A percentile compares a stretch with the other conserved stretches of the same genome.
These are phyloP conservation scores for Mucor irregularis DNA, from an alignment of 371 early-diverging fungal species.

Conservation along the genomic window DNA sequence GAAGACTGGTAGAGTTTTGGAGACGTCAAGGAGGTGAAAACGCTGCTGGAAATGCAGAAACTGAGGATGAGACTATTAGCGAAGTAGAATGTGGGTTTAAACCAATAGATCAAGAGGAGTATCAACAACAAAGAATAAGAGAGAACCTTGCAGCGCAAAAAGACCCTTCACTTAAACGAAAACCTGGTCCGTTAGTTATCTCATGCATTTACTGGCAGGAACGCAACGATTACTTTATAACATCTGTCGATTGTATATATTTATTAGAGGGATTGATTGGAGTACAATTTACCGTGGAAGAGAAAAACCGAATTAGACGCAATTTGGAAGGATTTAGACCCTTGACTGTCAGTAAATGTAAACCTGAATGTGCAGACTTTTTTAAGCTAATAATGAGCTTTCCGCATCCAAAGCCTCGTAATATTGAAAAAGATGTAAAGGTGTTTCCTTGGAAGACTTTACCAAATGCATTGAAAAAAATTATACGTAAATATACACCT, in stretches of 20 bases:
- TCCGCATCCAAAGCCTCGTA: conserved; percentile 79
- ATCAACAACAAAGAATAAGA: conserved; percentile 19
- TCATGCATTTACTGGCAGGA: conserved; percentile 84
- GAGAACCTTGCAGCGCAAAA: conserved; percentile 11
- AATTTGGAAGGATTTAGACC: conserved; percentile 83
- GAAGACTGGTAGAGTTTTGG: conserved; percentile 79
- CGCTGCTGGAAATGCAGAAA: not conserved
- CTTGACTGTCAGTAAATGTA: conserved; percentile 72
- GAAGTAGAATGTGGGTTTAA: conserved; percentile 18
- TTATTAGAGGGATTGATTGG: conserved; percentile 72
- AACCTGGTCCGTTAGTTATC: conserved; percentile 48
- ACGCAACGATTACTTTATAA: conserved; percentile 71
- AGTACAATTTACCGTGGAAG: conserved; percentile 74
- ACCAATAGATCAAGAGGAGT: conserved; percentile 14
- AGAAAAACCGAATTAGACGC: conserved; percentile 83
- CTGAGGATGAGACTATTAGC: not conserved
- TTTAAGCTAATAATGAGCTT: conserved; percentile 83
- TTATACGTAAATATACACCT: conserved; percentile 68
- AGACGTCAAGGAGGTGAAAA: conserved; percentile 57
- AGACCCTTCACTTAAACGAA: not conserved
- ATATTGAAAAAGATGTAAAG: conserved; percentile 87
- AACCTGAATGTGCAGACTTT: conserved; percentile 67
- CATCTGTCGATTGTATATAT: conserved; percentile 79
- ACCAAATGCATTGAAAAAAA: conserved; percentile 68
- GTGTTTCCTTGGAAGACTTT: conserved; percentile 77